Evolutionary conservation across 345 rosid species (phyloP), one percentile per base, ranked within the genome.

Genomic region (Lumnitzera racemosa): DNA sequence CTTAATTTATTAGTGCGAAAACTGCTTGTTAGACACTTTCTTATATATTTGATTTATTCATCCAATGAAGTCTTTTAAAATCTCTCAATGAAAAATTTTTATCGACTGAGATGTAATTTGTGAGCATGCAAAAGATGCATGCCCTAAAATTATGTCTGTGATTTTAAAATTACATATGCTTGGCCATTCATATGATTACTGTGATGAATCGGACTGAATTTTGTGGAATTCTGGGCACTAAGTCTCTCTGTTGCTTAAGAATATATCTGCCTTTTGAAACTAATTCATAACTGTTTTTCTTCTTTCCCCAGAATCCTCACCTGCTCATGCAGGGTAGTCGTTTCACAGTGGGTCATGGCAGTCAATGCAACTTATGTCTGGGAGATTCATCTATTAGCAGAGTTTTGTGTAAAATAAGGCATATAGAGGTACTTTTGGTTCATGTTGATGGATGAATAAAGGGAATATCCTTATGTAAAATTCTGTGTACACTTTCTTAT

Each of bases 341-440:
- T 72, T 83, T 90, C 68, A 80, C 89, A 25, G 87, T 90, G 68
- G 99, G 99, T 59, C 95, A 85, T 71, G 67, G 73, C 58, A 83
- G 82, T 13, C 78, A 72, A 13, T 86, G 96, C 57, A 81, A 95
- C 73, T 77, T 95, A 68, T 78, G 78, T 58, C 78, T 95, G 63
- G 75, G 76, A 81, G 99, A 90, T 68, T 74, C 85, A 46, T 66
- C 78, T 25, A 58, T 84, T 24, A 86, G 83, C 64, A 63, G 59
- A 57, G 57, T 58, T 49, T 83, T 95, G 67, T 95, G 99, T 75
- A 83, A 74, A 71, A 63, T 95, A 67, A 86, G 62, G 78, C 99
- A 83, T 66, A 51, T 80, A 49, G 90, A 85, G 88, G 99, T 95
- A 90, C 48, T 46, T 50, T 57, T 53, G 46, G 49, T 15, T 51